Evolutionary conservation across 2,329 filamentous ascomycete species (phyloP), one percentile per base, ranked within the genome.

Genomic region (Boeremia lycopersici): DNA sequence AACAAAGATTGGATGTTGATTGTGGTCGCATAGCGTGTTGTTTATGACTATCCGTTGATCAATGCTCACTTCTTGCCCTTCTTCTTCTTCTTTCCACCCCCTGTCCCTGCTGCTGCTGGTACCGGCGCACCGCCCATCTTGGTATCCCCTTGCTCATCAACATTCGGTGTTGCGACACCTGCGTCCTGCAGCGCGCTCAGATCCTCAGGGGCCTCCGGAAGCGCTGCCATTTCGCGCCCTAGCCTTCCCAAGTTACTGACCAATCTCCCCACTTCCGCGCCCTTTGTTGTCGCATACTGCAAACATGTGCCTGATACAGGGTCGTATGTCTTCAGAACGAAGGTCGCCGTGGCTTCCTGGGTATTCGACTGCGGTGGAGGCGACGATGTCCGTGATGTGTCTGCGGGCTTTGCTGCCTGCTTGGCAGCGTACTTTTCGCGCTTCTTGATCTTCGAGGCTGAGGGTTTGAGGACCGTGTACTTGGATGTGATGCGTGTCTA

Each of bases 401-500:
- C 57, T 19, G 57, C 54, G 59, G 72, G 69, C 59, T 66, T 67
- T 9, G 64, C 62, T 34, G 64, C 55, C 31, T 60, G 61, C 50
- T 72, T 74, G 35, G 61, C 62, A 29, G 64, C 64, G 50, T 70
- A 73, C 41, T 67, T 68, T 59, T 70, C 59, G 50, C 71, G 71
- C 58, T 74, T 74, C 38, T 60, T 59, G 49, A 69, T 68, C 56
- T 74, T 71, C 39, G 68, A 62, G 42, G 68, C 43, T 9, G 64
- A 65, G 13, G 72, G 73, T 41, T 81, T 79, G 30, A 81, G 78
- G 73, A 93, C 86, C 73, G 86, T 88, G 85, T 98, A 99, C 82
- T 90, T 92, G 61, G 93, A 96, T 64, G 91, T 96, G 79, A 98
- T 91, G 70, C 87, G 86, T 42, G 93, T 93, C 93, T 97, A 69